Conservation (phyloP, 768 basidiomycete species). For the Tylopilus vinaceipallidus region DNA sequence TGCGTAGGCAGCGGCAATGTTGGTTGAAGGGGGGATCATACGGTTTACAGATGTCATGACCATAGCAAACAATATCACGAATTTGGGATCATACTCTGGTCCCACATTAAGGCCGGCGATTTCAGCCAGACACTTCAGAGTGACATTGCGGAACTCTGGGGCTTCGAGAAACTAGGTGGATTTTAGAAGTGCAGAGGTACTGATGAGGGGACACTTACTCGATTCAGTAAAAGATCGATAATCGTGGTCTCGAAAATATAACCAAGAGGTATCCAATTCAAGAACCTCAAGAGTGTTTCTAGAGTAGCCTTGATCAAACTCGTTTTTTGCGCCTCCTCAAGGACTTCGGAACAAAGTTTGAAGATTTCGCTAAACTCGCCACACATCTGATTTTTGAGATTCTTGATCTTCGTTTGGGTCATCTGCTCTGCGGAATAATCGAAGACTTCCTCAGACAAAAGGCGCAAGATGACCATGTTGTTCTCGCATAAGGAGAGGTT, state of each 20-base stretch:
- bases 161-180: constrained; percentile 84
- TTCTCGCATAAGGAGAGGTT: constrained; percentile 97
- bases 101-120: constrained; percentile 94
- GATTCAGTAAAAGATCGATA: constrained; percentile 87
- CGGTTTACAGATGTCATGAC: constrained; percentile 97
- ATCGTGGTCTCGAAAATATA: constrained; percentile 99
- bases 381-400: constrained; percentile 97
- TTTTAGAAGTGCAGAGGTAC: constrained; percentile 10
- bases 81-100: constrained; percentile 97
- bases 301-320: constrained; percentile 92
- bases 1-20: constrained; percentile 89
- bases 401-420: constrained; percentile 97
- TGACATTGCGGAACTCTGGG: constrained; percentile 95
- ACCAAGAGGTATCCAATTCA: constrained; percentile 99
- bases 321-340: constrained; percentile 95
- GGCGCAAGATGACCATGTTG: constrained; percentile 97
- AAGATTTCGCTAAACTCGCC: constrained; percentile 97
- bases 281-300: constrained; percentile 91
- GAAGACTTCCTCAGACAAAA: constrained; percentile 98
- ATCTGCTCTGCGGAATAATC: constrained; percentile 98
- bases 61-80: constrained; percentile 95
- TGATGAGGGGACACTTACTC: constrained; percentile 54
- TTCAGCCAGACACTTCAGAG: constrained; percentile 94
- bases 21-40: constrained; percentile 94
- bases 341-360: constrained; percentile 93